Evolutionary conservation across 495 filamentous ascomycete genomes (phyloP), one percentile per base, ranked within the genome.

Genomic region (Lepidopterella palustris): DNA sequence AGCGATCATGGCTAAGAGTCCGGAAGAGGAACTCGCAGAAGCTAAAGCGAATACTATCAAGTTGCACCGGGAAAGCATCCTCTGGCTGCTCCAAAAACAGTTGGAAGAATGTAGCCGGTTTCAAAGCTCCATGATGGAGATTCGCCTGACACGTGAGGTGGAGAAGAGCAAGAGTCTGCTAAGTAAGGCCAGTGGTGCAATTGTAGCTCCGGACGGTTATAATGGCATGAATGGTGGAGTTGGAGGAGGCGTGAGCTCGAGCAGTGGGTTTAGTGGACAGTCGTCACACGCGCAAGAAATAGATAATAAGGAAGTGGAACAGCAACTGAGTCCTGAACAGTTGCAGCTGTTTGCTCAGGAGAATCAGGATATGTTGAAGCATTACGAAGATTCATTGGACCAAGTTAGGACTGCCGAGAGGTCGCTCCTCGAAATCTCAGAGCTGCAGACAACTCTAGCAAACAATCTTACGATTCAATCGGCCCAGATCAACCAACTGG

Each of bases 371-470:
- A 90, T 98, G 87, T 74, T 97, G 53, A 87, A 84, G 72, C 88
- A 95, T 72, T 96, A 92, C 71, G 88, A 97, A 71, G 88, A 87
- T 72, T 89, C 87, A 0, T 76, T 97, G 69, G 86, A 92, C 68
- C 92, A 97, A 80, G 89, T 97, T 59, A 96, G 92, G 63, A 89
- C 85, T 25, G 90, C 93, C 1, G 92, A 99, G 73, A 87, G 86
- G 69, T 95, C 90, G 0, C 80, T 99, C 6, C 67, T 96, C 4
- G 93, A 97, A 70, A 97, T 99, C 55, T 88, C 89, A 21, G 89
- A 93, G 60, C 79, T 99, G 4, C 95, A 99, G 66, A 87, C 87
- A 49, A 86, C 90, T 32, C 84, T 99, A 18, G 88, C 91, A 29
- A 79, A 80, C 53, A 95, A 97, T 61, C 83, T 99, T 0, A 79